Evolutionary conservation across 768 basidiomycete genomes (phyloP).

Genomic region (Naganishia onofrii): DNA sequence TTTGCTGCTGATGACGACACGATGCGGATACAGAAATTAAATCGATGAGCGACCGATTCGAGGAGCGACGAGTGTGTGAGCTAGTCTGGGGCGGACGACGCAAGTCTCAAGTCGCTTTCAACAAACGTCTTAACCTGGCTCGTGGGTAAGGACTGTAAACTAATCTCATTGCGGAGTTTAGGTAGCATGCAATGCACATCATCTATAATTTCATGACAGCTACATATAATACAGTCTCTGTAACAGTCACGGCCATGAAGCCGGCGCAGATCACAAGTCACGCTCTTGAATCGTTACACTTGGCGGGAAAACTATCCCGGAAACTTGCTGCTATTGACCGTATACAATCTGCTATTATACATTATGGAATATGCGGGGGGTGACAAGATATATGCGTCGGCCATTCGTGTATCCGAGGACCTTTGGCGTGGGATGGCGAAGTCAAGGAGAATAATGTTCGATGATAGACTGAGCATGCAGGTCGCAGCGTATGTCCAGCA

Average conservation of each 20-base stretch:
- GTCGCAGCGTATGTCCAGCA: background rate
- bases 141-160: no score
- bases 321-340: background rate
- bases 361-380: background rate
- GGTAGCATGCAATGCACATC: background rate
- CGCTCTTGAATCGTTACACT: no score
- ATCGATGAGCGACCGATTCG: background rate
- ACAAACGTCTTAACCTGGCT: no score
- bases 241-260: background rate
- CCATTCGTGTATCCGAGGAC: background rate
- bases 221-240: background rate
- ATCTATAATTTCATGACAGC: background rate
- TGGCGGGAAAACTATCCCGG: background rate
- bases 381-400: background rate
- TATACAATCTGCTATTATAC: background rate
- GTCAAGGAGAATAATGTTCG: background rate
- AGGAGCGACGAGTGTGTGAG: no score
- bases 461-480: background rate
- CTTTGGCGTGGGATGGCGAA: background rate
- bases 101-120: no score
- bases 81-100: no score
- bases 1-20: slow-evolving; percentile 2
- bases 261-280: no score
- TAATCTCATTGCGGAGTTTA: no score
- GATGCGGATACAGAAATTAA: background rate